Evolutionary conservation across 192 early-diverging fungal species (phyloP).

Genomic region (Cladochytrium replicatum): DNA sequence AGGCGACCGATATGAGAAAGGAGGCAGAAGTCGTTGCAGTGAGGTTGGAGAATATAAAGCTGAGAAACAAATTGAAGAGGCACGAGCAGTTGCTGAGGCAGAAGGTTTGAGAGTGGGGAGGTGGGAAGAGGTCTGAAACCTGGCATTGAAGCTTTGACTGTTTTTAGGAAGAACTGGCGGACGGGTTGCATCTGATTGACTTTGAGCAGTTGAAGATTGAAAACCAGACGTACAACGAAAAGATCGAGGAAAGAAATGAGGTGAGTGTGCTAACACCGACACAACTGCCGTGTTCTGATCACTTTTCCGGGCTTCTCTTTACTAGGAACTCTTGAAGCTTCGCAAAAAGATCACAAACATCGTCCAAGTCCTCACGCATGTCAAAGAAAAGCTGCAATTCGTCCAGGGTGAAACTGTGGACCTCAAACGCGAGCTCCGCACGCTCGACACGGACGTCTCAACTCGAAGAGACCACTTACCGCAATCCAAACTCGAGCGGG

Average conservation of each 20-base stretch:
- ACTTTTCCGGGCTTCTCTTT: not conserved
- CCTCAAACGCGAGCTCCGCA: conserved; percentile 18
- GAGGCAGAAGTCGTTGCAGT: conserved; percentile 47
- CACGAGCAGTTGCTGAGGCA: conserved; percentile 43
- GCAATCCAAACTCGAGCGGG: conserved; percentile 27
- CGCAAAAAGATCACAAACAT: conserved; percentile 55
- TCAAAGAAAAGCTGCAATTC: conserved; percentile 55
- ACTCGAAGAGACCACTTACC: conserved; percentile 36
- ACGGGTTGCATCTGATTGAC: conserved; percentile 53
- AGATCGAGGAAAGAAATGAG: conserved; percentile 55
- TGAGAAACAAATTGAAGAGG: conserved; percentile 43
- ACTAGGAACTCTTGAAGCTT: conserved; percentile 44
- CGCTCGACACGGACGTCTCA: conserved; percentile 37
- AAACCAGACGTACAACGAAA: conserved; percentile 56
- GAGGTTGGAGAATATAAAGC: conserved; percentile 48
- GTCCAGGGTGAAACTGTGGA: conserved; percentile 36
- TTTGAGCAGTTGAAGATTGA: conserved; percentile 61
- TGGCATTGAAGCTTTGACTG: not conserved
- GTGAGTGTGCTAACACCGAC: not conserved
- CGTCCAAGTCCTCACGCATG: conserved; percentile 52
- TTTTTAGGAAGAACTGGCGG: conserved; percentile 47
- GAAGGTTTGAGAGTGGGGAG: conserved; percentile 20
- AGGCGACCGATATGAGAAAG: conserved; percentile 39
- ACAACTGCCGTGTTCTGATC: not conserved
- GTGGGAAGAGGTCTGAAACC: not conserved